Conservation (phyloP, 2,329 filamentous ascomycete genomes). For the Fusarium gaditjirri region DNA sequence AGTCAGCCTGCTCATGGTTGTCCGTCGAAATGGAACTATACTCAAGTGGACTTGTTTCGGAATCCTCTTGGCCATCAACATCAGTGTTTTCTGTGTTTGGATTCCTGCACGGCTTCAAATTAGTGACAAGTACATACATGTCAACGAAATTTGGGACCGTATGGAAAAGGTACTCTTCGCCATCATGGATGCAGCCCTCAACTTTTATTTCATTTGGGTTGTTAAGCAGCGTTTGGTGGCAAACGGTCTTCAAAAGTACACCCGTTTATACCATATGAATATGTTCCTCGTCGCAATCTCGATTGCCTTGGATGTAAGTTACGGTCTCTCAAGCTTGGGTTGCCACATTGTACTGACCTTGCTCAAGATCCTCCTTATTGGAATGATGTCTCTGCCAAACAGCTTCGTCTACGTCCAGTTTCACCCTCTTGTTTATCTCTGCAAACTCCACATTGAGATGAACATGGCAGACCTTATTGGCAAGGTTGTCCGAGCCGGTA, state of each 20-base stretch:
- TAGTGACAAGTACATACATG: constrained; percentile 49
- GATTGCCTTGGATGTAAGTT: constrained; percentile 41
- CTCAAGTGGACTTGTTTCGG: constrained; percentile 57
- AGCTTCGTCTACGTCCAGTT: constrained; percentile 40
- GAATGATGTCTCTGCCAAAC: constrained; percentile 41
- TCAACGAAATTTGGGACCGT: constrained; percentile 62
- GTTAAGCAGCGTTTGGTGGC: constrained; percentile 58
- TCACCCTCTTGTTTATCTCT: constrained; percentile 38
- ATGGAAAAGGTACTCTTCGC: constrained; percentile 60
- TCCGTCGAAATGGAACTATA: constrained; percentile 43
- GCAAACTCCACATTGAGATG: constrained; percentile 41
- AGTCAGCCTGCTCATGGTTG: constrained; percentile 56
- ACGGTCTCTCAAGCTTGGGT: too few species aligned
- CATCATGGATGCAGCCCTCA: constrained; percentile 57
- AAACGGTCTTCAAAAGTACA: constrained; percentile 61
- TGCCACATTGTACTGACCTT: background rate
- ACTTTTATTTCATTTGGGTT: constrained; percentile 57
- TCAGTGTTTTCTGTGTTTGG: constrained; percentile 62
- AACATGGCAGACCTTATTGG: constrained; percentile 42
- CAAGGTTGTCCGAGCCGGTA: constrained; percentile 37
- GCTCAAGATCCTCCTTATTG: constrained; percentile 32
- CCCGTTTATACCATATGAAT: constrained; percentile 53
- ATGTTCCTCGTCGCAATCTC: constrained; percentile 43
- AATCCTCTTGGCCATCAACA: constrained; percentile 57
- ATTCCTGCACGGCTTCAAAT: constrained; percentile 58